Percentiles rank a stretch among this genome's conserved stretches.
phyloP scores from a whole-genome alignment of 257 asterid genomes.

The Ballota nigra region DNA sequence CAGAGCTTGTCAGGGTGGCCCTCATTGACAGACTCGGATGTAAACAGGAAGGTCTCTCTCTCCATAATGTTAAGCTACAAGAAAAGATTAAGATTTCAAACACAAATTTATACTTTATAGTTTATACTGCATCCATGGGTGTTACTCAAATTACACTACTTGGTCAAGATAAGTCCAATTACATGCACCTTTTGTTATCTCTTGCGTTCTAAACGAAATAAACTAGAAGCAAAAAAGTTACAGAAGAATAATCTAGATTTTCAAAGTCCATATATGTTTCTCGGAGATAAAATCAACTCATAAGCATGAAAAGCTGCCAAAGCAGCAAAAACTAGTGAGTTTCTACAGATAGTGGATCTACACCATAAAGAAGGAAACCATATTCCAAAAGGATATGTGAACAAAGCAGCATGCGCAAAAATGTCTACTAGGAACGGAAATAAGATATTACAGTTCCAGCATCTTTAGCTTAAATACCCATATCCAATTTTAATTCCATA shows the following conservation, averaged over 20 bases:
- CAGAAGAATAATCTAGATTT: not conserved
- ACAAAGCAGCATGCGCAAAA: not conserved
- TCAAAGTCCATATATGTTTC: not conserved
- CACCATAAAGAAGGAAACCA: not conserved
- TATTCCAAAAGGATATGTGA: not conserved
- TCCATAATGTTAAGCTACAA: slow-evolving; percentile 43
- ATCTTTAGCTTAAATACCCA: not conserved
- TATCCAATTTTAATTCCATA: not conserved
- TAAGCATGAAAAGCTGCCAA: not conserved
- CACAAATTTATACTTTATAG: too few relatives aligned
- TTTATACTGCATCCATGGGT: not conserved
- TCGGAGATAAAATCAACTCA: not conserved
- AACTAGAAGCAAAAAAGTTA: not conserved
- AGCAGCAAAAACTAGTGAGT: not conserved
- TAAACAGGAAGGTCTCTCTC: slow-evolving; percentile 75
- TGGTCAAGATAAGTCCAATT: not conserved
- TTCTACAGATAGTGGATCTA: slow-evolving; percentile 5
- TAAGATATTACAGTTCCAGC: not conserved
- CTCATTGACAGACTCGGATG: slow-evolving; percentile 83
- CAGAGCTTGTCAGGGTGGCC: slow-evolving; percentile 93
- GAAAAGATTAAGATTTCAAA: not conserved
- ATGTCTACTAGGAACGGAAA: not conserved
- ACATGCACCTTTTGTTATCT: not conserved
- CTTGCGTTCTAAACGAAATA: not conserved
- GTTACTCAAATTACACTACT: not conserved